phyloP scores from a whole-genome alignment of 1,284 basidiomycete genomes.

The Pseudozyma sp. region DNA sequence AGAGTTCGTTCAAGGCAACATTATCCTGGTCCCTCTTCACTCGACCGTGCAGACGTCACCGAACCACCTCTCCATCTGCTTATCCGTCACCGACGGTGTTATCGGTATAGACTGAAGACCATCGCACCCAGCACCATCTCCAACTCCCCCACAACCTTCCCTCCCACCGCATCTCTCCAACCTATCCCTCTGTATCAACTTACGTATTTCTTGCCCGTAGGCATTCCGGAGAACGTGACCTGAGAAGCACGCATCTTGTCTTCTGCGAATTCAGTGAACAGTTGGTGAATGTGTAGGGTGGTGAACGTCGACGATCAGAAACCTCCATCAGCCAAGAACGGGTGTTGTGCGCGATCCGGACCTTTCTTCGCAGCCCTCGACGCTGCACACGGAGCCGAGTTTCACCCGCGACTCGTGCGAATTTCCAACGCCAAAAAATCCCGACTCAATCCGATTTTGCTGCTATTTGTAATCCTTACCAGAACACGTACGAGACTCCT shows the following conservation, averaged over 20 bases:
- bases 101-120: too few species aligned
- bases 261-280: not conserved
- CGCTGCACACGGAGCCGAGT: slow-evolving; percentile 1
- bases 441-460: slow-evolving; percentile 8
- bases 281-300: slow-evolving; percentile 7
- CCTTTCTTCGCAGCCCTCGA: slow-evolving; percentile 13
- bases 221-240: slow-evolving; percentile 57
- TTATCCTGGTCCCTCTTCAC: too few species aligned
- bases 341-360: slow-evolving; percentile 1
- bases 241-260: slow-evolving; percentile 53
- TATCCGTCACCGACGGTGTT: too few species aligned
- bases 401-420: slow-evolving; percentile 1
- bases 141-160: too few species aligned
- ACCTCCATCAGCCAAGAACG: not conserved
- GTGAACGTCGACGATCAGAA: not conserved
- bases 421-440: not conserved
- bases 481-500: slow-evolving; percentile 2
- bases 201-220: slow-evolving; percentile 64
- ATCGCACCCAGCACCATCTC: not conserved
- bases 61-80: too few species aligned
- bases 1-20: too few species aligned
- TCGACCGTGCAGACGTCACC: too few species aligned
- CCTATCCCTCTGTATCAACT: slow-evolving; percentile 8
- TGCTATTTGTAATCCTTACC: slow-evolving; percentile 4
- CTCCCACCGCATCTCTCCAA: not conserved